Conservation (phyloP, 208 protist genomes). For the Acanthamoeba quina region DNA sequence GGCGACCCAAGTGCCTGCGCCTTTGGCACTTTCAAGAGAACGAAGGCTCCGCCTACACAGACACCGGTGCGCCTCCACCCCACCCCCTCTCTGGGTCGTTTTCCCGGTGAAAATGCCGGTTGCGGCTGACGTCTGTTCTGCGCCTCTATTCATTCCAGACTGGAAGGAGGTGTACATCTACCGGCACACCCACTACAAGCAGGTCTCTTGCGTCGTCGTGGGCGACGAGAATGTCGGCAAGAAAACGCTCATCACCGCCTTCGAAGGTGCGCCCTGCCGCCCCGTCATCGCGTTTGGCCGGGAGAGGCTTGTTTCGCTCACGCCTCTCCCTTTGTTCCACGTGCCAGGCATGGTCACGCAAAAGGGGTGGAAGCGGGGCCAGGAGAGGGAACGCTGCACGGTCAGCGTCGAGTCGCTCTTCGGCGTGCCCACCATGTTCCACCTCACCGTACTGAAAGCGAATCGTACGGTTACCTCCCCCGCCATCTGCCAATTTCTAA, state of each 20-base stretch:
- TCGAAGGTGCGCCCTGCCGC: background rate
- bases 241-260: slow-evolving; percentile 48
- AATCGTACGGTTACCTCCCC: background rate
- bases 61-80: background rate
- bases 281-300: too few relatives aligned
- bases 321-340: too few relatives aligned
- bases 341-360: slow-evolving; percentile 48
- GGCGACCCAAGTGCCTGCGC: slow-evolving; percentile 1
- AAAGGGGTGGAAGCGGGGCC: slow-evolving; percentile 35
- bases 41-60: slow-evolving; percentile 15
- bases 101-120: too few relatives aligned
- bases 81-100: background rate
- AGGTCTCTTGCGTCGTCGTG: slow-evolving; percentile 38
- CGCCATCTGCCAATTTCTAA: background rate
- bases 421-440: slow-evolving; percentile 50
- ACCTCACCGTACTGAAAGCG: slow-evolving; percentile 17
- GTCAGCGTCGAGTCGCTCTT: background rate
- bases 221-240: slow-evolving; percentile 3
- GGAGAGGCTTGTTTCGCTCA: too few relatives aligned
- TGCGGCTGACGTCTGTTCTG: background rate
- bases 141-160: background rate
- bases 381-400: slow-evolving; percentile 14
- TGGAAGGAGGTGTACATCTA: slow-evolving; percentile 64
- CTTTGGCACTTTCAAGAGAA: slow-evolving; percentile 14
- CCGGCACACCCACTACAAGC: slow-evolving; percentile 51